Percentiles rank a stretch among this genome's conserved stretches.
Conservation (phyloP, 2,329 filamentous ascomycete genomes). For the Talaromyces pinophilus region DNA sequence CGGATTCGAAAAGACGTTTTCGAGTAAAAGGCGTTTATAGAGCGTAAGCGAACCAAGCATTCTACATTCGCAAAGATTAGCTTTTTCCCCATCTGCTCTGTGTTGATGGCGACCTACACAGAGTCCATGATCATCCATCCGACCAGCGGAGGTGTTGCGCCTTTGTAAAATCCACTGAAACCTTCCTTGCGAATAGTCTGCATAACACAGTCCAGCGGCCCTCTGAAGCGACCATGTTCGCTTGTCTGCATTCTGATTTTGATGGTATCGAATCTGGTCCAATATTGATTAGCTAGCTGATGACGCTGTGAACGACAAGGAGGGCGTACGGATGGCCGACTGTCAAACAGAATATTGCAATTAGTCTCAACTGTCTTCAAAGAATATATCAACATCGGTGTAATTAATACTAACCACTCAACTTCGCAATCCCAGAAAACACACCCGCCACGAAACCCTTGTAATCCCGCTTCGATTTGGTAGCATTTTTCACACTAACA, state of each 20-base stretch:
- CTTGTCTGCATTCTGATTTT: constrained; percentile 96
- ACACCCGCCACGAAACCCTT: constrained; percentile 97
- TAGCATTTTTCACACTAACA: constrained; percentile 3
- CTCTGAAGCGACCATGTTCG: constrained; percentile 72
- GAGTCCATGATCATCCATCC: constrained; percentile 99
- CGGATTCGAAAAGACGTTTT: constrained; percentile 70
- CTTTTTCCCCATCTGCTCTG: not conserved
- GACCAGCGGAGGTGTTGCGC: constrained; percentile 83
- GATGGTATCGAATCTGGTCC: constrained; percentile 80
- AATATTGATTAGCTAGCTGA: constrained; percentile 5
- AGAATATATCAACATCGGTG: too few relatives aligned
- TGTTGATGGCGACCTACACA: constrained; percentile 43
- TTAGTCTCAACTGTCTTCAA: not conserved
- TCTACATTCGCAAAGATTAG: constrained; percentile 30
- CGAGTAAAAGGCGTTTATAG: constrained; percentile 80
- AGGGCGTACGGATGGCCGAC: constrained; percentile 60
- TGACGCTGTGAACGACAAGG: not conserved
- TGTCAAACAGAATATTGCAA: constrained; percentile 30
- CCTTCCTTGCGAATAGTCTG: constrained; percentile 87
- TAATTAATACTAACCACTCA: constrained; percentile 63
- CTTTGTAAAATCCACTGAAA: constrained; percentile 85
- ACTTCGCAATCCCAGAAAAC: constrained; percentile 89
- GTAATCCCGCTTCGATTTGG: constrained; percentile 60
- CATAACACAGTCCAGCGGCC: constrained; percentile 80
- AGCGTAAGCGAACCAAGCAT: constrained; percentile 92